Base-by-base conservation (phyloP, 768 basidiomycete species). In the Lactarius sp. region DNA sequence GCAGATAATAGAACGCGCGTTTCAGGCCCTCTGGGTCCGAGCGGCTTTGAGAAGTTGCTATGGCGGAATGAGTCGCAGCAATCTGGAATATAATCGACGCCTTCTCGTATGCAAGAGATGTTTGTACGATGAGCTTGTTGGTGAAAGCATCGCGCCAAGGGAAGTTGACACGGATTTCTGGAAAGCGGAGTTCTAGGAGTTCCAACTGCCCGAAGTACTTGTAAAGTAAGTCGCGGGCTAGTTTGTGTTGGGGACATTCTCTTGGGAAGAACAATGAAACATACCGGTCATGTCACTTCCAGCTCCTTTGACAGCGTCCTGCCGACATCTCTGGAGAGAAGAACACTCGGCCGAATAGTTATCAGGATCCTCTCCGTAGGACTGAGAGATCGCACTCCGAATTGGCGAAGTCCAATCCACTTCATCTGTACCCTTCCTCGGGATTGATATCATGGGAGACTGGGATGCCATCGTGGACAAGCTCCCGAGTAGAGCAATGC, bases 141-240 rank as follows among this genome's bases (percentile, higher is more conserved):
- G 93, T 98, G 78, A 98, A 98, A 20, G 97, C 96, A 76, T 99
- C 97, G 66, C 88, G 83, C 94, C 97, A 99, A 0, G 93, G 88
- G 71, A 98, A 99, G 67, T 90, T 89, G 75, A 98, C 94, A 69
- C 92, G 85, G 67, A 98, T 93, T 74, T 98, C 96, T 9, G 96
- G 85, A 78, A 99, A 99, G 42, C 97, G 86, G 57, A 99, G 83
- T 73, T 99, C 97, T 46, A 99, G 85, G 5, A 98, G 84, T 71
- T 99, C 97, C 50, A 99, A 86, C 75, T 99, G 97, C 41, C 97
- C 96, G 77, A 98, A 99, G 78, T 99, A 99, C 77, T 97, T 98
- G 87, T 96, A 98, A 50, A 99, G 80, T 22, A 98, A 81, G 77
- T 98, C 96, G 54, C 95, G 83, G 13, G 89, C 95, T 88, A 71